Evolutionary conservation across 2,329 filamentous ascomycete genomes (phyloP).

Genomic region (Paramyrothecium roridum): DNA sequence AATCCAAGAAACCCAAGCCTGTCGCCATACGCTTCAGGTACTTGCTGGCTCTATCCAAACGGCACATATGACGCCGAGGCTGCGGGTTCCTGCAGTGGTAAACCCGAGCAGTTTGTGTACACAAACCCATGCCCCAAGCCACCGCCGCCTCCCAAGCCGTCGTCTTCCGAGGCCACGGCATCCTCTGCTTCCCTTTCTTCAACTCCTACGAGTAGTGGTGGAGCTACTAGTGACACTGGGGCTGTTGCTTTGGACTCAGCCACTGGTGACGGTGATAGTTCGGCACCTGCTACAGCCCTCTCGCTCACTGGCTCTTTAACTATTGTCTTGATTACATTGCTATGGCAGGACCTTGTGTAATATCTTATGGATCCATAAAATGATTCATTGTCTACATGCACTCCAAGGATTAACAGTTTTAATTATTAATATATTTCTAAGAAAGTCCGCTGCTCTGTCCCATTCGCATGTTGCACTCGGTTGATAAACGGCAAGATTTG

Average conservation of each 20-base stretch:
- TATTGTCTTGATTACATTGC: constrained; percentile 12
- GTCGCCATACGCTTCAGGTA: constrained; percentile 18
- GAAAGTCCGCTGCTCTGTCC: too few species aligned
- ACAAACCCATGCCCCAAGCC: constrained; percentile 24
- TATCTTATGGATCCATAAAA: too few species aligned
- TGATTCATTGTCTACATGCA: too few species aligned
- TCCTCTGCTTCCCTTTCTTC: too few species aligned
- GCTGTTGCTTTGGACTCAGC: constrained; percentile 2
- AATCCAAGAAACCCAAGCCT: constrained; percentile 12
- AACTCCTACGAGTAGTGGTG: too few species aligned
- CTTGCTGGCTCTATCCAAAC: constrained; percentile 25
- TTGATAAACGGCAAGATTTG: too few species aligned
- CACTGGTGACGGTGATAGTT: constrained; percentile 8
- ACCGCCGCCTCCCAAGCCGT: constrained; percentile 2
- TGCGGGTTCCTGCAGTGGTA: constrained; percentile 14
- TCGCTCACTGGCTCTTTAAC: constrained; percentile 12
- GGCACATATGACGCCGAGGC: constrained; percentile 18
- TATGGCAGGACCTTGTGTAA: constrained; percentile 7
- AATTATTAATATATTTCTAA: too few species aligned
- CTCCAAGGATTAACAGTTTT: too few species aligned
- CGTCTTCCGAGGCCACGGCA: too few species aligned
- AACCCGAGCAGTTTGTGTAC: constrained; percentile 24
- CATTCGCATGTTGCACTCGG: too few species aligned
- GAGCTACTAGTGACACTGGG: too few species aligned
- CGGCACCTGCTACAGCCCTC: constrained; percentile 12